Base-by-base conservation (phyloP, 805 yeast genomes). In the Saccharomycopsis babjevae region DNA sequence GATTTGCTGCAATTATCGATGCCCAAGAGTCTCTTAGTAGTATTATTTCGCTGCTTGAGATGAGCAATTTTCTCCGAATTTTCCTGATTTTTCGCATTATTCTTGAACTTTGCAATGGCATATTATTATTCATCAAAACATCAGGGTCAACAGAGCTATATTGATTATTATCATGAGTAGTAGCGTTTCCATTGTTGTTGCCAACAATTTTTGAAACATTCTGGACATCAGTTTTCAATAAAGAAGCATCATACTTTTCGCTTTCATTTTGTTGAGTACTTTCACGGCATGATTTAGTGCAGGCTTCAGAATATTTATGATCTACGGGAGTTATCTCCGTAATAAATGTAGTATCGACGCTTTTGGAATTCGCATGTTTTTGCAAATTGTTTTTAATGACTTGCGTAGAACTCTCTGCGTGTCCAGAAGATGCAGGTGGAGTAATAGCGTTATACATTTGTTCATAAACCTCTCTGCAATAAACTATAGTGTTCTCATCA, bases 21-120 rank as follows among this genome's bases (percentile, higher is more conserved):
- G 28, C 39, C 65, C 65, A 63, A 4, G 62, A 59, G 5, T 61
- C 56, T 43, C 50, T 20, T 3, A 63, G 30, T 34, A 58, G 5
- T 20, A 6, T 42, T 11, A 56, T 43, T 15, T 63, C 65, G 16
- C 22, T 18, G 13, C 54, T 52, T 4, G 40, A 22, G 34, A 63
- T 58, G 4, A 30, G 28, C 18, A 61, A 39, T 56, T 61, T 59
- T 39, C 55, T 56, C 3, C 64, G 18, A 36, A 63, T 57, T 43
- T 61, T 63, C 38, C 64, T 42, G 16, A 63, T 57, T 16, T 59
- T 61, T 13, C 39, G 40, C 32, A 61, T 55, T 2, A 61, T 56
- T 16, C 46, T 39, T 13, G 50, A 52, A 36, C 11, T 34, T 16
- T 20, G 52, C 1, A 22, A 46, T 13, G 25, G 16, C 16, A 20